These are phyloP conservation scores for Theobroma grandiflorum DNA, from an alignment of 441 rosid genomes.

Conservation along the genomic window DNA sequence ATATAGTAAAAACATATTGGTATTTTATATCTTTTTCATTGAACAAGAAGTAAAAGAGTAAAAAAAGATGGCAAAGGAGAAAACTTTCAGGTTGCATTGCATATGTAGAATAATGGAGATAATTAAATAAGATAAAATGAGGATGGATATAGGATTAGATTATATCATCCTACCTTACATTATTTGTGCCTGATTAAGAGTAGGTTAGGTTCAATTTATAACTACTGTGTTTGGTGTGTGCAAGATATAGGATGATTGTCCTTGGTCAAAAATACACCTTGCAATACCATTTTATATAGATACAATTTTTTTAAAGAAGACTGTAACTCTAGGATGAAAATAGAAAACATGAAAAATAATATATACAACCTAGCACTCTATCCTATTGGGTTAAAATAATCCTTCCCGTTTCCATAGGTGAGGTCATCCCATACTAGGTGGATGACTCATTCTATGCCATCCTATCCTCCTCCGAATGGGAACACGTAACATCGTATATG, in stretches of 20 bases:
- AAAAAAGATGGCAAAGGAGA: conserved; percentile 5
- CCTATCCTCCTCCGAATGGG: neutral
- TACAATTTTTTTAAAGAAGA: conserved; percentile 7
- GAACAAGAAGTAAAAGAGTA: neutral
- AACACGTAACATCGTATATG: neutral
- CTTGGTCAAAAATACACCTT: neutral
- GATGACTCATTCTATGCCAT: neutral
- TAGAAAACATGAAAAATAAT: neutral
- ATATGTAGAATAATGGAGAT: conserved; percentile 15
- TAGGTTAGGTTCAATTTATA: neutral
- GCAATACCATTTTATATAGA: neutral
- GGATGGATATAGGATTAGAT: neutral
- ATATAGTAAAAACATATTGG: neutral
- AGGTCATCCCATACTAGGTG: too few relatives aligned
- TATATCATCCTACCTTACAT: neutral
- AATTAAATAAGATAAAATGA: neutral
- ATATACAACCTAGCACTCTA: neutral
- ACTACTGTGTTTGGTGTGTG: neutral
- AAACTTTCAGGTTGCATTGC: conserved; percentile 16
- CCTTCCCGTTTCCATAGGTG: neutral
- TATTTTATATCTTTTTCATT: conserved; percentile 6
- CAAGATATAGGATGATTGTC: conserved; percentile 7
- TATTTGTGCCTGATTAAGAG: neutral
- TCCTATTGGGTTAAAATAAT: neutral
- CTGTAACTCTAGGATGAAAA: neutral